These are phyloP conservation scores for Rubroboletus satanas DNA, from an alignment of 768 basidiomycete species.

Conservation along the genomic window DNA sequence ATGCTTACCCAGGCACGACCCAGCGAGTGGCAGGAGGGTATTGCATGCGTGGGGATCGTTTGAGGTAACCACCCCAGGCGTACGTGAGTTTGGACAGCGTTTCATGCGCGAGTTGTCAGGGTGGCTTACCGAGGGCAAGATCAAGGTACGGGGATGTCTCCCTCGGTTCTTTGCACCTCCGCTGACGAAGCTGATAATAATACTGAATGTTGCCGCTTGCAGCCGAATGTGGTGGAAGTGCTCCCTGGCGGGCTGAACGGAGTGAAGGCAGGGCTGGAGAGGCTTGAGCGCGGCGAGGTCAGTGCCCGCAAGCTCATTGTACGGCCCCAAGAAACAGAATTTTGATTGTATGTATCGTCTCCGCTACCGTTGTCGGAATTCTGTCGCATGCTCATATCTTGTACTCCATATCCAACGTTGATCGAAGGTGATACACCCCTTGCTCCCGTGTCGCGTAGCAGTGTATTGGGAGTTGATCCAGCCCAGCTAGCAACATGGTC, in stretches of 20 bases:
- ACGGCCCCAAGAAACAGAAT: not conserved
- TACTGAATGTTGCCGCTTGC: not conserved
- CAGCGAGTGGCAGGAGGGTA: slow-evolving; percentile 3
- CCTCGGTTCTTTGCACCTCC: not conserved
- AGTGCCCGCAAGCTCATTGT: slow-evolving; percentile 3
- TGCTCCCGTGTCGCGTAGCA: too few species aligned
- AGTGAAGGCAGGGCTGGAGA: not conserved
- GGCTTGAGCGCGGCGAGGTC: not conserved
- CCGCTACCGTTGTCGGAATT: not conserved
- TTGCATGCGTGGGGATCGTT: slow-evolving; percentile 2
- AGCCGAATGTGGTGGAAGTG: slow-evolving; percentile 6
- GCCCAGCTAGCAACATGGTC: too few species aligned
- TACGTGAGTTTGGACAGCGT: slow-evolving; percentile 5
- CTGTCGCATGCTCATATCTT: not conserved
- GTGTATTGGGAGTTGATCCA: too few species aligned
- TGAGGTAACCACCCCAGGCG: not conserved
- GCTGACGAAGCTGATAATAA: not conserved
- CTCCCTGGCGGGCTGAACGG: not conserved
- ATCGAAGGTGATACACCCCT: too few species aligned
- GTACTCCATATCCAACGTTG: not conserved
- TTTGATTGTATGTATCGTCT: not conserved
- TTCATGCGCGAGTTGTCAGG: slow-evolving; percentile 8
- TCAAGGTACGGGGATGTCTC: slow-evolving; percentile 4
- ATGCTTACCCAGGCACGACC: not conserved
- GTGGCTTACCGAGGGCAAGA: slow-evolving; percentile 7